Base-by-base conservation (phyloP, 2,329 filamentous ascomycete species). In the Cordyceps javanica region DNA sequence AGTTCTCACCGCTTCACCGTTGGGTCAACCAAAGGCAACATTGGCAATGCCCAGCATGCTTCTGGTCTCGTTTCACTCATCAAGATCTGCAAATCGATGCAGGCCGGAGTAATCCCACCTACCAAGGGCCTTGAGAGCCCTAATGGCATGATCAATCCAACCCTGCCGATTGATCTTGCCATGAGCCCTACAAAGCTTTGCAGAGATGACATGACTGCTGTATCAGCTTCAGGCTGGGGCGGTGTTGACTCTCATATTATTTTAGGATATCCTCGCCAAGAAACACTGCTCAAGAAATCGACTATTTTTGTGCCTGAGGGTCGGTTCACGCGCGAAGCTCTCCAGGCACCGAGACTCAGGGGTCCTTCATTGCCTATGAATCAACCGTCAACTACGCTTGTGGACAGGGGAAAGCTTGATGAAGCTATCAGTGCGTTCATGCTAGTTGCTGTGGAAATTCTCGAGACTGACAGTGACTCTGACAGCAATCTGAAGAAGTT, bases 91-190 rank as follows among this genome's bases (percentile, higher is more conserved):
- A 61, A 61, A 48, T 59, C 59, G n/a, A 61, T 61, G 53, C 57
- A 61, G 36, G 39, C 23, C 13, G 82, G 82, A 0, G 84, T 88
- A 64, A 73, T 89, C 30, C 86, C 86, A 0, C 75, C 86, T 8
- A 80, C 85, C 1, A 78, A 89, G n/a, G 81, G 83, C 1, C 72
- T 89, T 1, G 86, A 86, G 1, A 75, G 89, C 34, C 81, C 78
- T 2, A 87, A 86, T 0, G 83, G 84, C 0, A 73, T 88, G 2
- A 61, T 61, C 46, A 48, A 61, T 19, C 57, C 32, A 4, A 30
- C 32, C 14, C 39, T 61, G 25, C 48, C 57, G 3, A 28, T 61
- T 7, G 36, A 38, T 21, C 25, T 61, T 39, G 59, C 59, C 2
- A 49, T 16, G 28, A 14, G 30, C 19, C 25, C 49, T 26, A 61